phyloP scores from a whole-genome alignment of 2,329 filamentous ascomycete species.

The Fusarium sp. region DNA sequence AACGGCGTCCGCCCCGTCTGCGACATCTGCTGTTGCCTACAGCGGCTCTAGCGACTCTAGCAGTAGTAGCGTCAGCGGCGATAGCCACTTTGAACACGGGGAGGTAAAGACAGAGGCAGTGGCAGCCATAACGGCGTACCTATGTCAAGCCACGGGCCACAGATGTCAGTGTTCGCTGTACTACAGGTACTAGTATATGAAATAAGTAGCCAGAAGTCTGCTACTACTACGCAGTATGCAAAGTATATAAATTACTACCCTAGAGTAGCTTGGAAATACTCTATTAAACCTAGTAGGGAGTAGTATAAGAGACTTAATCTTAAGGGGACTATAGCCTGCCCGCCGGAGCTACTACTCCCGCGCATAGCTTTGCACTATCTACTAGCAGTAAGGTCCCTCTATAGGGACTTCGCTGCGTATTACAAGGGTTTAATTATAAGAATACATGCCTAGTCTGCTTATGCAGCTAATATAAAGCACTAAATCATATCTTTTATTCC shows the following conservation, averaged over 20 bases:
- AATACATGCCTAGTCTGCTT: neutral
- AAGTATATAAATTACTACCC: constrained; percentile 12
- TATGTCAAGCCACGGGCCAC: constrained; percentile 18
- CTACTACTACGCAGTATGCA: constrained; percentile 14
- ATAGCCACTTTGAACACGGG: constrained; percentile 3
- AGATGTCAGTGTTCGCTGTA: constrained; percentile 17
- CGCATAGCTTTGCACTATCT: neutral
- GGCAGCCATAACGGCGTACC: constrained; percentile 16
- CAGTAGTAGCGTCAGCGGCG: constrained; percentile 9
- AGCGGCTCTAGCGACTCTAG: constrained; percentile 12
- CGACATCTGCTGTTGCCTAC: constrained; percentile 6
- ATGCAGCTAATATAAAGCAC: constrained; percentile 13
- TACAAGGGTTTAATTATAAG: neutral
- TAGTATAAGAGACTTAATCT: neutral
- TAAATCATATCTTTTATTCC: constrained; percentile 27
- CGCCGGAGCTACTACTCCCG: neutral
- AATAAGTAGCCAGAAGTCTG: constrained; percentile 17
- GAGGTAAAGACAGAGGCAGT: constrained; percentile 10
- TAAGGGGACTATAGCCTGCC: neutral
- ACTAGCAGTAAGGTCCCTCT: neutral
- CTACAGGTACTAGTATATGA: constrained; percentile 4
- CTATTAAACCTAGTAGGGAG: neutral
- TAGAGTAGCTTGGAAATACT: constrained; percentile 6
- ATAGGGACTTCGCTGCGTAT: neutral
- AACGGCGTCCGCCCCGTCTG: constrained; percentile 12